Conservation (phyloP, 2,329 filamentous ascomycete species). For the Colletotrichum sp. region DNA sequence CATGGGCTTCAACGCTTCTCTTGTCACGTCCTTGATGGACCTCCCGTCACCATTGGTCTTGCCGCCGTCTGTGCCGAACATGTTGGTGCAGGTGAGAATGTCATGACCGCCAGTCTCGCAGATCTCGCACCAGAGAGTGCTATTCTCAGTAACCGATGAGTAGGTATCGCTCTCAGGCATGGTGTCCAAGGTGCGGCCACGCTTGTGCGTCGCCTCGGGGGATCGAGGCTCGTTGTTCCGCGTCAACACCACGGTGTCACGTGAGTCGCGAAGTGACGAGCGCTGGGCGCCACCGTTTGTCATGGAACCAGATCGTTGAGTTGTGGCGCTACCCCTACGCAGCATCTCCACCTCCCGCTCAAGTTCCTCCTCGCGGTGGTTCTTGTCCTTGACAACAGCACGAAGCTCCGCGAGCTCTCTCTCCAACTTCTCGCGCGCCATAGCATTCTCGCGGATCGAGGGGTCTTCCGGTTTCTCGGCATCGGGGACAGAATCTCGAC, state of each 20-base stretch:
- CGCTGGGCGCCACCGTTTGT: slow-evolving; percentile 55
- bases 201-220: slow-evolving; percentile 53
- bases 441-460: slow-evolving; percentile 49
- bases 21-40: slow-evolving; percentile 40
- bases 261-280: slow-evolving; percentile 69
- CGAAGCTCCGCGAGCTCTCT: slow-evolving; percentile 82
- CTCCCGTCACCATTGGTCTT: slow-evolving; percentile 35
- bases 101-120: slow-evolving; percentile 93
- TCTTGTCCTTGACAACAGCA: slow-evolving; percentile 74
- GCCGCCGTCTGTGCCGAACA: slow-evolving; percentile 66
- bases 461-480: slow-evolving; percentile 27
- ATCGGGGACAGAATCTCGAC: slow-evolving; percentile 70
- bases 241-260: slow-evolving; percentile 66
- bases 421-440: slow-evolving; percentile 74
- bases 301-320: not conserved
- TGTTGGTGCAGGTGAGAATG: slow-evolving; percentile 91
- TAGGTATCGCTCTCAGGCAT: slow-evolving; percentile 75
- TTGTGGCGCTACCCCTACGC: slow-evolving; percentile 46
- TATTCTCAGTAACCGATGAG: slow-evolving; percentile 75
- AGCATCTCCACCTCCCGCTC: slow-evolving; percentile 79
- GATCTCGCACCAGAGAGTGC: slow-evolving; percentile 89
- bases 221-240: slow-evolving; percentile 53
- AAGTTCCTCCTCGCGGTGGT: slow-evolving; percentile 79
- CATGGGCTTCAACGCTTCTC: slow-evolving; percentile 41
- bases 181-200: slow-evolving; percentile 64